Base-by-base conservation (phyloP, 2,329 filamentous ascomycete species). In the Fusarium sp. region DNA sequence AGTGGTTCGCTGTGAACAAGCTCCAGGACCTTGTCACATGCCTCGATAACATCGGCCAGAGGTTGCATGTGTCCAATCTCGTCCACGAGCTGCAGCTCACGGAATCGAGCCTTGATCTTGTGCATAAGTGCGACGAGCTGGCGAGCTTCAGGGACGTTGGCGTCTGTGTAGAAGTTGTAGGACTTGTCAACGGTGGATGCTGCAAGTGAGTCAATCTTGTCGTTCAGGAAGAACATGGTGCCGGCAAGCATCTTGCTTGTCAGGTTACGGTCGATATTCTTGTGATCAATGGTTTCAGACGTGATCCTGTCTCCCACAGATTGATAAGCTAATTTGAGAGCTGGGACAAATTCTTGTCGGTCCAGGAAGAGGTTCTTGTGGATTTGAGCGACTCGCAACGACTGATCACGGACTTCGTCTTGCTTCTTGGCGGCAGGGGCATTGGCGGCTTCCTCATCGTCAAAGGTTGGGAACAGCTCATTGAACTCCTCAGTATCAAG, bases 101-200 rank as follows among this genome's bases (percentile, higher is more conserved):
- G 84, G 81, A 98, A 97, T 17, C 92, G 89, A 46, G 82, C 77
- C 75, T 92, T 90, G 45, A 95, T 88, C 51, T 89, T 88, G 72
- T 90, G 86, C 13, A 94, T 84, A 10, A 98, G 81, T 1, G 78
- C 80, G 26, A 96, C 89, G 6, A 98, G 84, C 64, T 89, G 92
- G 63, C 91, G 90, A 11, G 90, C 89, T 80, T 98, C 93, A 2
- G 83, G 78, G 14, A 95, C 81, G 73, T 98, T 97, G 4, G 91
- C 79, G 73, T 97, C 91, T 0, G 88, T 90, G 79, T 99, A 99
- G 78, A 99, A 98, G 80, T 97, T 97, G 82, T 95, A 97, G 1
- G 74, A 72, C 19, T 76, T 79, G 31, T 68, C 75, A 24, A 82
- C 79, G 1, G 80, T 71, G 4, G 81, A 74, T 6, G 80, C 80